Evolutionary conservation across 805 yeast species (phyloP).

Genomic region (Candida hispaniensis): DNA sequence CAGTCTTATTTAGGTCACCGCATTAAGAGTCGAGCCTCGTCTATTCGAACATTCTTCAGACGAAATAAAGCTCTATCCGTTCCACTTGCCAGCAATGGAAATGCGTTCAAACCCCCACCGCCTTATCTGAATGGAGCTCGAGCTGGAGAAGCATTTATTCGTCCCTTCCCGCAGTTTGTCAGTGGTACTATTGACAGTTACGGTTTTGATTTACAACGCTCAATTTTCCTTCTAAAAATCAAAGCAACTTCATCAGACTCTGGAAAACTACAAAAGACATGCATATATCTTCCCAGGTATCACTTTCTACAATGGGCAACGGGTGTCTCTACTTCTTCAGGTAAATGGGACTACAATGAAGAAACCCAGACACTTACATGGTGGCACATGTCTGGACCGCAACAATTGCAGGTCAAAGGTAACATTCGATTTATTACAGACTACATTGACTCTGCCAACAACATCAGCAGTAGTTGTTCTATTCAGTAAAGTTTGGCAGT

Average conservation of each 20-base stretch:
- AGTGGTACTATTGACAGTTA: slow-evolving; percentile 47
- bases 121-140: slow-evolving; percentile 13
- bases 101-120: slow-evolving; percentile 14
- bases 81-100: slow-evolving; percentile 2
- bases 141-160: slow-evolving; percentile 45
- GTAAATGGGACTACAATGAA: slow-evolving; percentile 43
- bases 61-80: slow-evolving; percentile 1
- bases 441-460: slow-evolving; percentile 14
- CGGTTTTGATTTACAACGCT: slow-evolving; percentile 46
- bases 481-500: no score
- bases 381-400: slow-evolving; percentile 39
- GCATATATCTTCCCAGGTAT: slow-evolving; percentile 58
- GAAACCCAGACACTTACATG: slow-evolving; percentile 52
- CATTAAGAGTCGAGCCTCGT: slow-evolving; percentile 5
- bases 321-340: slow-evolving; percentile 44
- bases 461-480: slow-evolving; percentile 5
- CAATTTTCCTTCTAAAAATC: slow-evolving; percentile 41
- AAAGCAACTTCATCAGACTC: slow-evolving; percentile 18
- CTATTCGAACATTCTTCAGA: slow-evolving; percentile 1
- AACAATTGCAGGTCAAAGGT: slow-evolving; percentile 13
- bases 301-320: slow-evolving; percentile 49
- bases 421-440: slow-evolving; percentile 12
- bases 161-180: slow-evolving; percentile 65
- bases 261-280: slow-evolving; percentile 39
- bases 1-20: slow-evolving; percentile 3